Evolutionary conservation across 306 rosid species (phyloP).

Genomic region (Ormosia semicastrata): DNA sequence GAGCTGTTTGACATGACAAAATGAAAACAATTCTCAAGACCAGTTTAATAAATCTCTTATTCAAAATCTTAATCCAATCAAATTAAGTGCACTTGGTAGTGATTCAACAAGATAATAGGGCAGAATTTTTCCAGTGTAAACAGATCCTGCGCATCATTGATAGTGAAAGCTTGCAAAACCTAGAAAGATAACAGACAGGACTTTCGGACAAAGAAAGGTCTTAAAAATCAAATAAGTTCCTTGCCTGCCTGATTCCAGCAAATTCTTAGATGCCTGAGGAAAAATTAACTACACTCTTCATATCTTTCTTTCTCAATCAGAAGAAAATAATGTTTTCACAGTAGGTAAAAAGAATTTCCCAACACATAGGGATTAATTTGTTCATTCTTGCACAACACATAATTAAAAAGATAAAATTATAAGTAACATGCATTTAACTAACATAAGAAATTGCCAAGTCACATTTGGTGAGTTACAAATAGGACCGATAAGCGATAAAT

Average conservation of each 20-base stretch:
- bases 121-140: constrained; percentile 22
- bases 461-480: neutral
- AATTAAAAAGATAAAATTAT: neutral
- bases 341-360: neutral
- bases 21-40: constrained; percentile 28
- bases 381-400: neutral
- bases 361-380: neutral
- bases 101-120: constrained; percentile 8
- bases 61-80: constrained; percentile 25
- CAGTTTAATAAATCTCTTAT: constrained; percentile 4
- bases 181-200: constrained; percentile 5
- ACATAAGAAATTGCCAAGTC: neutral
- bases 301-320: neutral
- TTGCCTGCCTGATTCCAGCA: neutral
- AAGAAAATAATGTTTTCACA: neutral
- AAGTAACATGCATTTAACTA: neutral
- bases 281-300: neutral
- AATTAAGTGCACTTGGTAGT: constrained; percentile 21
- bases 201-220: neutral
- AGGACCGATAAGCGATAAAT: neutral
- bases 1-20: constrained; percentile 47
- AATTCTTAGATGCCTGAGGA: constrained; percentile 12
- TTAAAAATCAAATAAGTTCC: neutral
- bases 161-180: neutral
- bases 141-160: neutral